phyloP scores from a whole-genome alignment of 2,329 filamentous ascomycete species.

The Dothidotthia symphoricarpi region DNA sequence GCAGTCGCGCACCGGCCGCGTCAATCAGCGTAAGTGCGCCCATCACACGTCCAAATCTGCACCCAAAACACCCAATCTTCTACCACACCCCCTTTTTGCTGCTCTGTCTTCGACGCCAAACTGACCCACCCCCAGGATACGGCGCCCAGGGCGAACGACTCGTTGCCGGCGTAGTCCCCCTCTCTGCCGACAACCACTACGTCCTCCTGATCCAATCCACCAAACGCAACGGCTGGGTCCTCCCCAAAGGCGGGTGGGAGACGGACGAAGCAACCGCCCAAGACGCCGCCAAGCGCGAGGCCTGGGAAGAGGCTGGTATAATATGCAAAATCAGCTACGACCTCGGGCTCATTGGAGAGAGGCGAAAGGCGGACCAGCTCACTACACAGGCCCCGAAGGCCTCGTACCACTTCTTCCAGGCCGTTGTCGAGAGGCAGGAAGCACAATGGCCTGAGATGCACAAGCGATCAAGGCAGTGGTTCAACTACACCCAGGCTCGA shows the following conservation, averaged over 20 bases:
- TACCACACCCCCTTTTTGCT: slow-evolving; percentile 1
- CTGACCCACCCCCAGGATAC: slow-evolving; percentile 65
- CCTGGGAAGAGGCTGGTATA: slow-evolving; percentile 97
- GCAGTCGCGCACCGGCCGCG: slow-evolving; percentile 72
- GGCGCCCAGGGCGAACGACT: slow-evolving; percentile 88
- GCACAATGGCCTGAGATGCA: slow-evolving; percentile 89
- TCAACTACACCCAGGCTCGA: slow-evolving; percentile 78
- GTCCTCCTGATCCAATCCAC: slow-evolving; percentile 94
- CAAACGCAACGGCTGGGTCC: slow-evolving; percentile 86
- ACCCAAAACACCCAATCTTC: slow-evolving; percentile 11
- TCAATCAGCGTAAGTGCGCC: slow-evolving; percentile 72
- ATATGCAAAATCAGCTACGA: slow-evolving; percentile 80
- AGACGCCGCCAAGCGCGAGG: slow-evolving; percentile 81
- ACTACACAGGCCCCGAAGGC: slow-evolving; percentile 67
- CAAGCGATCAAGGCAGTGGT: slow-evolving; percentile 89
- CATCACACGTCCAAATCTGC: slow-evolving; percentile 16
- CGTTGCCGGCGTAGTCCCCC: slow-evolving; percentile 89
- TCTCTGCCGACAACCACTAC: slow-evolving; percentile 80
- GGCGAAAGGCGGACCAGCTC: slow-evolving; percentile 57
- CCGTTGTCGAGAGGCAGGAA: slow-evolving; percentile 81
- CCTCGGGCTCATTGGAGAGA: slow-evolving; percentile 82
- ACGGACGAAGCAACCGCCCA: slow-evolving; percentile 84
- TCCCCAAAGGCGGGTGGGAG: slow-evolving; percentile 98
- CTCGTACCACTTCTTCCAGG: slow-evolving; percentile 80
- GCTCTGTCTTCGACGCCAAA: slow-evolving; percentile 2